Evolutionary conservation across 345 rosid genomes (phyloP).

Genomic region (Kernera saxatilis): DNA sequence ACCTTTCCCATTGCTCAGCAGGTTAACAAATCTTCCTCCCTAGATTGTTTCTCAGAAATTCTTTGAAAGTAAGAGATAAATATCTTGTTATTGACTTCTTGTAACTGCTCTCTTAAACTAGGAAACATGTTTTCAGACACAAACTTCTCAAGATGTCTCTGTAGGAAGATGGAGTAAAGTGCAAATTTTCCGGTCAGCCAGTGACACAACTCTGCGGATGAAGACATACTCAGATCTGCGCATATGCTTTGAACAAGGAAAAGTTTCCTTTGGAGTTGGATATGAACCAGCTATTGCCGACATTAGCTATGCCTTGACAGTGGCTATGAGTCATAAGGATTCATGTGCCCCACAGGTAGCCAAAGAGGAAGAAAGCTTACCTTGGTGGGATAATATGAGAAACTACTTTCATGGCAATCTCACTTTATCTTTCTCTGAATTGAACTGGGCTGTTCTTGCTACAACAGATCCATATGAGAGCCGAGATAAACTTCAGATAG

Average conservation of each 20-base stretch:
- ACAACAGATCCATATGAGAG: slow-evolving; percentile 91
- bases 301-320: slow-evolving; percentile 83
- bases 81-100: too few relatives aligned
- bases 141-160: slow-evolving; percentile 70
- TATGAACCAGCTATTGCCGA: slow-evolving; percentile 91
- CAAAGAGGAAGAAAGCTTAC: slow-evolving; percentile 82
- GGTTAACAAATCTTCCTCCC: too few relatives aligned
- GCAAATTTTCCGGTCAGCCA: slow-evolving; percentile 76
- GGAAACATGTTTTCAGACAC: slow-evolving; percentile 95
- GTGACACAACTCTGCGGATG: slow-evolving; percentile 87
- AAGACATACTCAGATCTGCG: slow-evolving; percentile 81
- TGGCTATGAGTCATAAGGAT: slow-evolving; percentile 74
- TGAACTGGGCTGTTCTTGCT: slow-evolving; percentile 68
- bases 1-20: slow-evolving; percentile 61
- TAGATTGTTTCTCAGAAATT: too few relatives aligned
- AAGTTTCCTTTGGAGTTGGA: slow-evolving; percentile 82
- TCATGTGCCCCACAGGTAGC: slow-evolving; percentile 46
- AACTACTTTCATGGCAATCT: slow-evolving; percentile 78
- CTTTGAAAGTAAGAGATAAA: too few relatives aligned
- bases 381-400: slow-evolving; percentile 99
- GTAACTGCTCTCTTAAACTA: slow-evolving; percentile 35
- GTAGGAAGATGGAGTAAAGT: slow-evolving; percentile 97
- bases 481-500: slow-evolving; percentile 72
- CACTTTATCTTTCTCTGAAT: slow-evolving; percentile 59
- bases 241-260: slow-evolving; percentile 63